phyloP scores from a whole-genome alignment of 306 rosid genomes.

The Echinosophora koreensis region DNA sequence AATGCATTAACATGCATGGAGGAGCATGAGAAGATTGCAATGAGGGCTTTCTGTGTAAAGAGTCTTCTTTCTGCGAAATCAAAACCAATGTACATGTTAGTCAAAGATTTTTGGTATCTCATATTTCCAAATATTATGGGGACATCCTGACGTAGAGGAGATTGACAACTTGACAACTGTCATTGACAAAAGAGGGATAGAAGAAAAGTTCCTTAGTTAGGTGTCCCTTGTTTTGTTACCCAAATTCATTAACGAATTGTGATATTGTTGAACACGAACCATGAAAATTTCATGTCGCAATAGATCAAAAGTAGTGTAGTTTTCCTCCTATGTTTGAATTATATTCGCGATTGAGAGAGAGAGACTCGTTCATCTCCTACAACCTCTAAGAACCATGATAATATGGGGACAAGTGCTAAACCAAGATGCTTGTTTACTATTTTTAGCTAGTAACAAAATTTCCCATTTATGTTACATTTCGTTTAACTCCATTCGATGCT shows the following conservation, averaged over 20 bases:
- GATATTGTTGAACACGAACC: constrained; percentile 19
- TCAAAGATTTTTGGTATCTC: constrained; percentile 30
- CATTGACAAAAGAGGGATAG: background rate
- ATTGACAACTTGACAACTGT: constrained; percentile 33
- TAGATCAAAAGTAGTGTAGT: constrained; percentile 28
- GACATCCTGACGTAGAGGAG: constrained; percentile 27
- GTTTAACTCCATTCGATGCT: background rate
- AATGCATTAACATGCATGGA: constrained; percentile 9
- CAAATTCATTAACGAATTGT: constrained; percentile 20
- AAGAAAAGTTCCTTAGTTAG: constrained; percentile 33
- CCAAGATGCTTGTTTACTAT: constrained; percentile 47
- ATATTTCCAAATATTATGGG: constrained; percentile 26
- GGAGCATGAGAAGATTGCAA: constrained; percentile 12
- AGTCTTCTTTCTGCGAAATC: constrained; percentile 37
- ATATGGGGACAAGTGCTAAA: constrained; percentile 47
- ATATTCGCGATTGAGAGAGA: constrained; percentile 47
- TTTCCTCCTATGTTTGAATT: constrained; percentile 46
- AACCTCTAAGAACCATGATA: constrained; percentile 66
- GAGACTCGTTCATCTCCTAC: constrained; percentile 65
- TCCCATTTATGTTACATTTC: background rate
- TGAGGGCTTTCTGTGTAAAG: constrained; percentile 8
- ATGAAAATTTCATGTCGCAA: constrained; percentile 7
- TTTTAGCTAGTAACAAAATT: constrained; percentile 20
- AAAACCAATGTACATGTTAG: constrained; percentile 48
- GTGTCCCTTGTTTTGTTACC: background rate